phyloP scores from a whole-genome alignment of 805 yeast species.

The Candida sphagnicola region DNA sequence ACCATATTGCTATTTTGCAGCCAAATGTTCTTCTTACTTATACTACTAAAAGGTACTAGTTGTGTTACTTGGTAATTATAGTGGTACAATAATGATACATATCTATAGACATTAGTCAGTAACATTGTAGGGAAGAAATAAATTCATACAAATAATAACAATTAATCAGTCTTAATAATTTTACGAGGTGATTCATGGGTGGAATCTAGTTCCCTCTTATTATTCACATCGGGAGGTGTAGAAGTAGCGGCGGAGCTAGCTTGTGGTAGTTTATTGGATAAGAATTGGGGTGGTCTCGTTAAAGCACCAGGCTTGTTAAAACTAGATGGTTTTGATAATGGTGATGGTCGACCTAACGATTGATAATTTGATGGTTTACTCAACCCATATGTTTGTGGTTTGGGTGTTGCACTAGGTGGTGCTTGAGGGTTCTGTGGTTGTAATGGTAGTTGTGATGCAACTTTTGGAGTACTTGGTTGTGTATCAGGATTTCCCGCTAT shows the following conservation, averaged over 20 bases:
- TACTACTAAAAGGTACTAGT: too few species aligned
- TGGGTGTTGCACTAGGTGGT: conserved; percentile 8
- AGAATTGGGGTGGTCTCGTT: conserved; percentile 34
- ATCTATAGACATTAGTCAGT: neutral
- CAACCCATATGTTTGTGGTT: conserved; percentile 23
- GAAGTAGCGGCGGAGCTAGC: neutral
- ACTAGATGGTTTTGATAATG: conserved; percentile 20
- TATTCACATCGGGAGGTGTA: conserved; percentile 1
- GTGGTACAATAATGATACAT: neutral
- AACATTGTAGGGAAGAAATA: neutral
- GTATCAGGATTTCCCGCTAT: too few species aligned
- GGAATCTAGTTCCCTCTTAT: conserved; percentile 8
- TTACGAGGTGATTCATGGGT: conserved; percentile 1
- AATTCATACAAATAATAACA: neutral
- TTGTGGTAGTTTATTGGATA: conserved; percentile 28
- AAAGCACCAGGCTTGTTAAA: conserved; percentile 29
- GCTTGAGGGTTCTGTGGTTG: neutral
- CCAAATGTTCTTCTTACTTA: too few species aligned
- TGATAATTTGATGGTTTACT: conserved; percentile 23
- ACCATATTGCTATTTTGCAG: too few species aligned
- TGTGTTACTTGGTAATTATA: too few species aligned
- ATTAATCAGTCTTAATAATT: neutral
- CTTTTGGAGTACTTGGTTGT: conserved; percentile 1
- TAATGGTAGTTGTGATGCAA: neutral
- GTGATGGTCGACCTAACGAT: conserved; percentile 22